Evolutionary conservation across 2,329 filamentous ascomycete species (phyloP).

Genomic region (Penicillium sp.): DNA sequence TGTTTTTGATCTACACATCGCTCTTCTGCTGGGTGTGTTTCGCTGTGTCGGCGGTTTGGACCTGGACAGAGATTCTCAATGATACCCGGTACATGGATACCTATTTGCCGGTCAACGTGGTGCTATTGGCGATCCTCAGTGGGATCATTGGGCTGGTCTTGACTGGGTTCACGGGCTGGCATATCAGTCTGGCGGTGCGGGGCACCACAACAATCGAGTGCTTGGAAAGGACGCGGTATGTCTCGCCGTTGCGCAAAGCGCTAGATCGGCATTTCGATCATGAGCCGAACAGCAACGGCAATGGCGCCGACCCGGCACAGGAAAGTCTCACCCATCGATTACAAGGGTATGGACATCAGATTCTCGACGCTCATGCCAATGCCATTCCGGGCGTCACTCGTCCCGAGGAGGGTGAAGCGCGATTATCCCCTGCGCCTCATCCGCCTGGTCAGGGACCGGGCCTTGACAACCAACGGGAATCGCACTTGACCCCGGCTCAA

Average conservation of each 20-base stretch:
- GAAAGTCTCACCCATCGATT: constrained; percentile 39
- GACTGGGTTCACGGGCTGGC: constrained; percentile 84
- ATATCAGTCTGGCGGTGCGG: constrained; percentile 69
- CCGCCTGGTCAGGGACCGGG: constrained; percentile 13
- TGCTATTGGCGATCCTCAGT: constrained; percentile 76
- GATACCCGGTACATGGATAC: constrained; percentile 66
- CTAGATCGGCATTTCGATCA: constrained; percentile 59
- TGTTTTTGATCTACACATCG: constrained; percentile 85
- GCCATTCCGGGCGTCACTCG: constrained; percentile 72
- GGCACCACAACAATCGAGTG: constrained; percentile 95
- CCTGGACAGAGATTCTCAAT: constrained; percentile 73
- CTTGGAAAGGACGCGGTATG: constrained; percentile 89
- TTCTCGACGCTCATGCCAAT: constrained; percentile 77
- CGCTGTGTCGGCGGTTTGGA: constrained; percentile 69
- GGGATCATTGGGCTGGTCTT: constrained; percentile 90
- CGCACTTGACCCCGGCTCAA: constrained; percentile 41
- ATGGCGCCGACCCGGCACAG: constrained; percentile 28
- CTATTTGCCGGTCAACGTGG: constrained; percentile 81
- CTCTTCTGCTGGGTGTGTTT: constrained; percentile 80
- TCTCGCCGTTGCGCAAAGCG: constrained; percentile 68
- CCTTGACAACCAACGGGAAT: constrained; percentile 4
- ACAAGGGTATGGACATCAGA: constrained; percentile 62
- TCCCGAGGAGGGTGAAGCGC: constrained; percentile 71
- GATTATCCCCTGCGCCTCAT: constrained; percentile 35
- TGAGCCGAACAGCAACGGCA: constrained; percentile 31